These are phyloP conservation scores for Hypholoma fasciculare DNA, from an alignment of 768 basidiomycete genomes.

Conservation along the genomic window DNA sequence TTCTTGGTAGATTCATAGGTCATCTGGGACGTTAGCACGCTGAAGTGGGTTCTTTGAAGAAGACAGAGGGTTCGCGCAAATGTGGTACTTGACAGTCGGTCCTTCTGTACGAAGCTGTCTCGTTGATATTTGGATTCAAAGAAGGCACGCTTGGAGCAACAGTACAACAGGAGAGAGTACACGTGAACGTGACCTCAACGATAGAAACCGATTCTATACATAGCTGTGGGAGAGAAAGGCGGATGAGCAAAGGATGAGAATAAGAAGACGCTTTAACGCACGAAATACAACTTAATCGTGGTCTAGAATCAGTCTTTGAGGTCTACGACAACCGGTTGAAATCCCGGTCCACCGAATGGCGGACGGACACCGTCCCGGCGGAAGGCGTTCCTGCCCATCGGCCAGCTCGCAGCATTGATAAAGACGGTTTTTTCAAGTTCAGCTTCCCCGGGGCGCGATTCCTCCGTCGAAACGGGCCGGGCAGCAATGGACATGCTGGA, in stretches of 20 bases:
- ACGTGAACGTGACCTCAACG: conserved; percentile 14
- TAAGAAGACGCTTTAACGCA: background rate
- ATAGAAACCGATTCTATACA: conserved; percentile 4
- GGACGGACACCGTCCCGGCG: conserved; percentile 20
- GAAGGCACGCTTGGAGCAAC: conserved; percentile 9
- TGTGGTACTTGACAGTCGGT: background rate
- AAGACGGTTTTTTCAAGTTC: conserved; percentile 34
- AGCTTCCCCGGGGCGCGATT: background rate
- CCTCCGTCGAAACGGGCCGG: background rate
- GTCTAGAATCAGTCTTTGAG: conserved; percentile 26
- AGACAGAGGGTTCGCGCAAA: background rate
- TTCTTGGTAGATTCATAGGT: background rate
- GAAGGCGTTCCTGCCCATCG: conserved; percentile 24
- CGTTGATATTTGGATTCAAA: conserved; percentile 2
- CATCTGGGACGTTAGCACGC: conserved; percentile 6
- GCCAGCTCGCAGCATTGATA: conserved; percentile 45
- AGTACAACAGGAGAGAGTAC: conserved; percentile 5
- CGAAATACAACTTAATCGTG: background rate
- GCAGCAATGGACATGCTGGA: background rate
- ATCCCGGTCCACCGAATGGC: conserved; percentile 39
- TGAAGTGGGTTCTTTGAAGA: conserved; percentile 9
- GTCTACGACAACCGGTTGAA: conserved; percentile 45
- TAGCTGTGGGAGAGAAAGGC: conserved; percentile 9
- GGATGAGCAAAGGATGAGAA: background rate
- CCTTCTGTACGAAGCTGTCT: conserved; percentile 6